A percentile compares a stretch with the other conserved stretches of the same genome.
These are phyloP conservation scores for Fusarium cicatricum DNA, from an alignment of 2,329 filamentous ascomycete genomes.

Conservation along the genomic window DNA sequence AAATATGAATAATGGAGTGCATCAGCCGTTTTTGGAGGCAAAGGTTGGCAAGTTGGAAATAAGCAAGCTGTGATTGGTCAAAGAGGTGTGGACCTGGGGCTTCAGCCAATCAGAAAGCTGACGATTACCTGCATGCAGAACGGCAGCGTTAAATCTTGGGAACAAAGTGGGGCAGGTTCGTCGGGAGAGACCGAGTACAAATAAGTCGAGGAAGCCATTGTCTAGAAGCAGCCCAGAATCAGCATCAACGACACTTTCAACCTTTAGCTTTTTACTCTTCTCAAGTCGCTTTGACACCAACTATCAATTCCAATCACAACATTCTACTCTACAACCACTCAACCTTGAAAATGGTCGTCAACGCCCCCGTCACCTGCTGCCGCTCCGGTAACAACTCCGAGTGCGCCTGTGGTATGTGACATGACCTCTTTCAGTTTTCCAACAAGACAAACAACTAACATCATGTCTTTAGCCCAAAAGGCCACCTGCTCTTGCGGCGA, in stretches of 20 bases:
- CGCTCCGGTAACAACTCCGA: slow-evolving; percentile 58
- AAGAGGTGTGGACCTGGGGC: fast-evolving
- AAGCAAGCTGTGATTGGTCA: slow-evolving; percentile 37
- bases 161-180: slow-evolving; percentile 22
- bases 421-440: neutral
- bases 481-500: slow-evolving; percentile 89
- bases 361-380: slow-evolving; percentile 62
- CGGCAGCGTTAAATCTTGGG: slow-evolving; percentile 3
- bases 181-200: slow-evolving; percentile 33
- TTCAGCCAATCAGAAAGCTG: slow-evolving; percentile 9
- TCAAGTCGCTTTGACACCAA: neutral
- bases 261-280: neutral
- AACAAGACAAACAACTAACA: slow-evolving; percentile 5
- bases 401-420: slow-evolving; percentile 65
- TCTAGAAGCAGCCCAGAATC: neutral
- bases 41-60: slow-evolving; percentile 32
- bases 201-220: slow-evolving; percentile 32
- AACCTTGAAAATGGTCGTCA: slow-evolving; percentile 44
- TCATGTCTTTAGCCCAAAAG: slow-evolving; percentile 61
- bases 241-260: slow-evolving; percentile 13
- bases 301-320: neutral
- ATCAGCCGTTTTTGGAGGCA: slow-evolving; percentile 31
- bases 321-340: neutral
- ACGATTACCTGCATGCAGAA: slow-evolving; percentile 27
- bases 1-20: no score